Conservation (phyloP, 1,284 basidiomycete species). For the Cryptococcus sp. region DNA sequence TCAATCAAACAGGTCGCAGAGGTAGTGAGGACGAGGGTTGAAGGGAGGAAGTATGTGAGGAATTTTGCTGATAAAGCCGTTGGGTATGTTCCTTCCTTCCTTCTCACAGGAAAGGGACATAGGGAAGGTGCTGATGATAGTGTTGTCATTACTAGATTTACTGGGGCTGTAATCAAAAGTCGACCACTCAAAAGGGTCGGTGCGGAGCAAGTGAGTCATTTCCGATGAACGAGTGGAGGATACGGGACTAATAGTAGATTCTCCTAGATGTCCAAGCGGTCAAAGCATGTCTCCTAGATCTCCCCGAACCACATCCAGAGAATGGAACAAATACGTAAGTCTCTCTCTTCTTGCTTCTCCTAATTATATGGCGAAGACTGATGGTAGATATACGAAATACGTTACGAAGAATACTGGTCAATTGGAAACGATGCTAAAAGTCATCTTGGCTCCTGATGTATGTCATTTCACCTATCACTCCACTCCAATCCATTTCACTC, state of each 20-base stretch:
- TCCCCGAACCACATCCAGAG: slow-evolving; percentile 56
- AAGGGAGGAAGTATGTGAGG: slow-evolving; percentile 86
- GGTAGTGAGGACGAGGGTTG: slow-evolving; percentile 54
- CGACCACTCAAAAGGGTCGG: slow-evolving; percentile 83
- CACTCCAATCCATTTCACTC: too few relatives aligned
- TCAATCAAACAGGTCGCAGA: slow-evolving; percentile 69
- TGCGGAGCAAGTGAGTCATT: slow-evolving; percentile 72
- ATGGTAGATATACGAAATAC: slow-evolving; percentile 67
- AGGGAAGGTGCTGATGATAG: slow-evolving; percentile 50
- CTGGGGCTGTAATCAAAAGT: slow-evolving; percentile 77
- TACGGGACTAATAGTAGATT: slow-evolving; percentile 54
- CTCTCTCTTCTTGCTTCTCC: not conserved
- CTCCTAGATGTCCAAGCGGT: slow-evolving; percentile 85
- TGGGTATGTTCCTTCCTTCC: slow-evolving; percentile 55
- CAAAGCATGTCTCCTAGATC: slow-evolving; percentile 73
- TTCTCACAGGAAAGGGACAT: not conserved
- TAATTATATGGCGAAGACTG: not conserved
- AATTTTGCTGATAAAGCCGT: slow-evolving; percentile 89
- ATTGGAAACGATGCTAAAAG: slow-evolving; percentile 86
- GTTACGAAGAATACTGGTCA: slow-evolving; percentile 73
- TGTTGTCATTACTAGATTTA: slow-evolving; percentile 75
- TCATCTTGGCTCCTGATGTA: slow-evolving; percentile 84
- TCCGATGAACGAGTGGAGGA: too few relatives aligned
- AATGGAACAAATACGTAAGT: slow-evolving; percentile 29
- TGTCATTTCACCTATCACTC: too few relatives aligned